Conservation (phyloP, 106 monocot genomes). For the Agapanthus africanus region DNA sequence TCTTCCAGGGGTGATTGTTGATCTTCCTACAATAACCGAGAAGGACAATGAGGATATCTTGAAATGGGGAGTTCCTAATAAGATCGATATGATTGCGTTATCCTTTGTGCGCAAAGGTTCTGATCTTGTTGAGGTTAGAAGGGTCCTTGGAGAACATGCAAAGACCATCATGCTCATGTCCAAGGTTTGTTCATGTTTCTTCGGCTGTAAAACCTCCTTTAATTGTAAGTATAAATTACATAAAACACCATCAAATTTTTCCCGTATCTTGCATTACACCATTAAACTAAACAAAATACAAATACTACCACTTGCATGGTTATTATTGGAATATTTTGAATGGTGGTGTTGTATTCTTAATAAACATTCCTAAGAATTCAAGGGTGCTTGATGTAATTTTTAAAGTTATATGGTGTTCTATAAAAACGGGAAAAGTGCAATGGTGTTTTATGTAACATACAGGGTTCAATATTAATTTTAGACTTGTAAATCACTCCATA, state of each 20-base stretch:
- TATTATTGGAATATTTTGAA: too few species aligned
- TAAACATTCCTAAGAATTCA: too few species aligned
- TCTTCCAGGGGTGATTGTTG: conserved; percentile 56
- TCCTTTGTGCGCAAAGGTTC: conserved; percentile 60
- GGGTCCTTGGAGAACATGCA: conserved; percentile 48
- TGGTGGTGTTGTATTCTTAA: too few species aligned
- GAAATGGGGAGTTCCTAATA: conserved; percentile 59
- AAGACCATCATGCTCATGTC: conserved; percentile 59
- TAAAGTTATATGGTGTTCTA: too few species aligned
- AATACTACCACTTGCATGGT: too few species aligned
- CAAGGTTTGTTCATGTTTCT: conserved; percentile 38
- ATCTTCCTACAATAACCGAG: conserved; percentile 53
- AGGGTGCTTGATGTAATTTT: too few species aligned
- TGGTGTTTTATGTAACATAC: too few species aligned
- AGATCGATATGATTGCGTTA: conserved; percentile 58
- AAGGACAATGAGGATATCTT: conserved; percentile 61
- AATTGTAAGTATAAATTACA: too few species aligned
- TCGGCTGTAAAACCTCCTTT: too few species aligned
- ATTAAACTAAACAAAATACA: too few species aligned
- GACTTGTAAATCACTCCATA: not conserved
- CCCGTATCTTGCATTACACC: too few species aligned
- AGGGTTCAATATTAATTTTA: not conserved
- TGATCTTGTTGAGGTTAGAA: conserved; percentile 44
- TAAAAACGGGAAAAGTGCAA: not conserved
- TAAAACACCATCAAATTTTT: too few species aligned